phyloP scores from a whole-genome alignment of 495 filamentous ascomycete genomes.

The Penicillium diatomitis region DNA sequence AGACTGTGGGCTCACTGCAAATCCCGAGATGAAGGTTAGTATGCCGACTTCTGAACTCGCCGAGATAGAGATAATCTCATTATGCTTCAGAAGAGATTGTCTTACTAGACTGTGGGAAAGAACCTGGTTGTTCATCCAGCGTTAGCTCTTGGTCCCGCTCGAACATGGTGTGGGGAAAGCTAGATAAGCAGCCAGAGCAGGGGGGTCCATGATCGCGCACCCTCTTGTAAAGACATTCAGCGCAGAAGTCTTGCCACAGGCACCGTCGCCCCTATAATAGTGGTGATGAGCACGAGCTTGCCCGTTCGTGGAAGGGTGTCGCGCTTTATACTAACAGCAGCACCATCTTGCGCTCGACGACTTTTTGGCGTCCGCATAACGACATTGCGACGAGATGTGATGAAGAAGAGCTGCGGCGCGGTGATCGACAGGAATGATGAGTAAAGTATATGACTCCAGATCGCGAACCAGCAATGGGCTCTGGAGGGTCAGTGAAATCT shows the following conservation, averaged over 20 bases:
- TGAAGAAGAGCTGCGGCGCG: too few relatives aligned
- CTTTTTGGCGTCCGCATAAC: slow-evolving; percentile 53
- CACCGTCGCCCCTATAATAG: slow-evolving; percentile 77
- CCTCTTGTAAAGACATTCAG: slow-evolving; percentile 98
- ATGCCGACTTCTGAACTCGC: background rate
- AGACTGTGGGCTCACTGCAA: slow-evolving; percentile 82
- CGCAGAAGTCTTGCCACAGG: slow-evolving; percentile 94
- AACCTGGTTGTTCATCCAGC: slow-evolving; percentile 45
- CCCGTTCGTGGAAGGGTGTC: background rate
- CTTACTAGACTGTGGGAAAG: slow-evolving; percentile 94
- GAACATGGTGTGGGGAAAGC: background rate
- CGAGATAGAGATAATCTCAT: background rate
- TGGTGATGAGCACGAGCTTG: slow-evolving; percentile 9
- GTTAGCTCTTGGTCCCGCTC: slow-evolving; percentile 13
- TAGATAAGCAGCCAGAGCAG: background rate
- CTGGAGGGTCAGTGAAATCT: too few relatives aligned
- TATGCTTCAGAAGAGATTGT: background rate
- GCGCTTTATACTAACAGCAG: slow-evolving; percentile 62
- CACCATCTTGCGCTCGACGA: slow-evolving; percentile 97
- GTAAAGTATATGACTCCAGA: too few relatives aligned
- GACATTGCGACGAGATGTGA: slow-evolving; percentile 25
- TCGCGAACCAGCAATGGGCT: too few relatives aligned
- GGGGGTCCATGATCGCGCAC: slow-evolving; percentile 36
- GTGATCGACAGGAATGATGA: too few relatives aligned
- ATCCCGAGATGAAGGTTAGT: slow-evolving; percentile 18